A percentile compares a stretch with the other conserved stretches of the same genome.
phyloP scores from a whole-genome alignment of 192 early-diverging fungal genomes.

The Entophlyctis luteolus region DNA sequence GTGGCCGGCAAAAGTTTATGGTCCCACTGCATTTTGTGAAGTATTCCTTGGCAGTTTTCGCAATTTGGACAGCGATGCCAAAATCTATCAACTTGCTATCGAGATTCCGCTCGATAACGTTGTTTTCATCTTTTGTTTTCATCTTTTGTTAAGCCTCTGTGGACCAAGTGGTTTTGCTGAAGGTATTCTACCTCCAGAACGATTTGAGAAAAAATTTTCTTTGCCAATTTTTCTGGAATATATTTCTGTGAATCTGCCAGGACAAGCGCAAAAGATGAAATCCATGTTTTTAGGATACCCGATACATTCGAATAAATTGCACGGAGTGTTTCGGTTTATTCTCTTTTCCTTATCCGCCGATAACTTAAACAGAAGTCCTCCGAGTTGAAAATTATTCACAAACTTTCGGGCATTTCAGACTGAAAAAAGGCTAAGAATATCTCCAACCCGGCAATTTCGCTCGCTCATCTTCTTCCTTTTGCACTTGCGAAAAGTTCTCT shows the following conservation, averaged over 20 bases:
- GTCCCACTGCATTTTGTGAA: conserved; percentile 51
- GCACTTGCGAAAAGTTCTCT: no score
- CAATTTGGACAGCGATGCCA: conserved; percentile 43
- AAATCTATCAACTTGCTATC: conserved; percentile 48
- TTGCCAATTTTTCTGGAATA: conserved; percentile 27
- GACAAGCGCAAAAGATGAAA: background rate
- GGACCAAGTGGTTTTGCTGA: conserved; percentile 6
- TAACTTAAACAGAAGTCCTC: conserved; percentile 27
- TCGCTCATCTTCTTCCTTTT: no score
- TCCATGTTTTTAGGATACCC: background rate
- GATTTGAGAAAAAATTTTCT: conserved; percentile 47
- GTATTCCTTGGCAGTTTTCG: conserved; percentile 28
- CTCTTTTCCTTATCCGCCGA: conserved; percentile 34
- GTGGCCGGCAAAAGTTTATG: conserved; percentile 47
- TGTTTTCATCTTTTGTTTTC: conserved; percentile 36
- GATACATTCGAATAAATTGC: conserved; percentile 55
- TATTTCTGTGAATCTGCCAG: conserved; percentile 23
- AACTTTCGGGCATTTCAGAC: no score
- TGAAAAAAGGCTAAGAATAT: no score
- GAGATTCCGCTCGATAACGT: conserved; percentile 45
- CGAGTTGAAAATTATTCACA: no score
- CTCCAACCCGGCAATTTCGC: no score
- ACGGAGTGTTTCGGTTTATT: conserved; percentile 38
- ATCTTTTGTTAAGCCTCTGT: background rate
- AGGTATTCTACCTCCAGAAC: conserved; percentile 43